Base-by-base conservation (phyloP, 2,329 filamentous ascomycete genomes). In the Talaromyces sp. region DNA sequence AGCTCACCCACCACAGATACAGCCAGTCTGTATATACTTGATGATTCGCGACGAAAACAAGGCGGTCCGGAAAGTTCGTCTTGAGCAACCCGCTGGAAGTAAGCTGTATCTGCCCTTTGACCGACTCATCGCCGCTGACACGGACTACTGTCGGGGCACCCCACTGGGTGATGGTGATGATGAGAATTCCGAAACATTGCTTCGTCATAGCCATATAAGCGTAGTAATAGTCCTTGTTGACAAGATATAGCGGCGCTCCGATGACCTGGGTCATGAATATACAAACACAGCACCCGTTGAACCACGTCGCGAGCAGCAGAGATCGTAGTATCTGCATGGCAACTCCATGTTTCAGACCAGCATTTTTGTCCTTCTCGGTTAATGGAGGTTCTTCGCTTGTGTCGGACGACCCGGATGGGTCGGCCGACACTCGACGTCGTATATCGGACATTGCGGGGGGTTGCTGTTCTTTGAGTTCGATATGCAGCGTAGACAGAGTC, bases 21-120 rank as follows among this genome's bases (percentile, higher is more conserved):
- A 89, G 77, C 87, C 87, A 89, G 70, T 89, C 87, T n/a, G 87
- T 88, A 72, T 89, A 89, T 2, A 89, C 82, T 71, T 88, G 85
- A 69, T 89, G 87, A 65, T 89, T 89, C 7, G 87, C 83, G 74
- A 89, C 85, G 71, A 89, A 72, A 9, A 89, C 82, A 65, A 88
- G 75, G 16, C 87, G 81, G 67, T 88, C 83, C 1, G 86, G 83
- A 67, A 89, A 89, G 37, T 82, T 79, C 65, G 85, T 86, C 68
- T 83, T 80, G 52, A 89, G 74, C 63, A 82, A 81, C 9, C 87
- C 87, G 69, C 87, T 84, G 56, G 82, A 78, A 62, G 82, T 82
- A 63, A 85, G 77, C 61, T 81, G 81, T 27, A 89, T 77, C 71
- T 89, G 86, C 6, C 84, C 85, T 64, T 82, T 78, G 71, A 89